Evolutionary conservation across 106 monocot species (phyloP).

Genomic region (Amphibolis antarctica): DNA sequence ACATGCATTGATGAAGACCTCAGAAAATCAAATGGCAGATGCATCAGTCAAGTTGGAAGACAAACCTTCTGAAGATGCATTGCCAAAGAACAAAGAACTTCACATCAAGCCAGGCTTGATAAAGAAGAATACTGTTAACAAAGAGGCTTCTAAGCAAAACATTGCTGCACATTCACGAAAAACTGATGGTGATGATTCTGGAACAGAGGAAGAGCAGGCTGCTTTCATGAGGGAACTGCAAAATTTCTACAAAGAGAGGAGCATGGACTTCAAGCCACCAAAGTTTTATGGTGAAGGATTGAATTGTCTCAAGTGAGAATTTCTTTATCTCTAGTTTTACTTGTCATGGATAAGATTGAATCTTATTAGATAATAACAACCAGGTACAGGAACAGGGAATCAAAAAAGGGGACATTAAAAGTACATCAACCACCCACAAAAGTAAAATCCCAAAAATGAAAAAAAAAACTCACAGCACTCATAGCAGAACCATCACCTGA

Average conservation of each 20-base stretch:
- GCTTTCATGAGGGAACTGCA: constrained; percentile 88
- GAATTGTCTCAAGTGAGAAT: constrained; percentile 85
- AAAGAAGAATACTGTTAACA: constrained; percentile 8
- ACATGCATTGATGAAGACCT: background rate
- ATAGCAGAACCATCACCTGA: too few relatives aligned
- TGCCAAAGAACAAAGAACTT: too few relatives aligned
- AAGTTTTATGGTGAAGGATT: constrained; percentile 95
- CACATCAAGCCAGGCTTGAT: background rate
- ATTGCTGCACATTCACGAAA: constrained; percentile 22
- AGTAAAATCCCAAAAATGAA: too few relatives aligned
- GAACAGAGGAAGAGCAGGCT: constrained; percentile 77
- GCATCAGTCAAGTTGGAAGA: background rate
- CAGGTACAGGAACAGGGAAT: too few relatives aligned
- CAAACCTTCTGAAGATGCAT: background rate
- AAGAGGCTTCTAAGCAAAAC: constrained; percentile 18
- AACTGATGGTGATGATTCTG: constrained; percentile 69
- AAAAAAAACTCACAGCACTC: too few relatives aligned
- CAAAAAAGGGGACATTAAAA: too few relatives aligned
- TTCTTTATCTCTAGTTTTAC: background rate
- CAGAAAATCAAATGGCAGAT: background rate
- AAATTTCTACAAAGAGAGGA: constrained; percentile 62
- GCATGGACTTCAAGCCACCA: constrained; percentile 84
- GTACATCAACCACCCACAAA: too few relatives aligned
- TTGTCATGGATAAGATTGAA: background rate
- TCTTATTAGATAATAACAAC: too few relatives aligned